A percentile compares a stretch with the other conserved stretches of the same genome.
These are phyloP conservation scores for Colletotrichum liaoningense DNA, from an alignment of 2,329 filamentous ascomycete genomes.

Conservation along the genomic window DNA sequence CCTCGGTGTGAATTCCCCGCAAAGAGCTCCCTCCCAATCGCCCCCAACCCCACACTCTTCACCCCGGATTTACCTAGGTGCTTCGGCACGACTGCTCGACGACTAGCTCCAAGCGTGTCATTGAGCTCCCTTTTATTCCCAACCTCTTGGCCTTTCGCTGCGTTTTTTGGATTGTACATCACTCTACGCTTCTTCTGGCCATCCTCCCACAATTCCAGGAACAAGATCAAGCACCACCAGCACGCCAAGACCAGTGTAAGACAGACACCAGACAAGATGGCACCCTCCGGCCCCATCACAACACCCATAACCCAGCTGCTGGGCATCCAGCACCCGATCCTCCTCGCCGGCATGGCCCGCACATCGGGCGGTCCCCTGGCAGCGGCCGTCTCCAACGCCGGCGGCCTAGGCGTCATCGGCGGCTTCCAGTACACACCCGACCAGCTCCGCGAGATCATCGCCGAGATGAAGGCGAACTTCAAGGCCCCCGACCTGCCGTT, in stretches of 20 bases:
- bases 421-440: constrained; percentile 78
- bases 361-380: constrained; percentile 83
- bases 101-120: not conserved
- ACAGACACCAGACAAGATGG: constrained; percentile 46
- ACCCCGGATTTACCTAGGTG: constrained; percentile 38
- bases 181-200: not conserved
- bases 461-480: constrained; percentile 85
- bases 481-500: constrained; percentile 78
- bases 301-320: constrained; percentile 85
- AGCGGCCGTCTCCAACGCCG: constrained; percentile 89
- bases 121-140: not conserved
- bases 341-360: constrained; percentile 94
- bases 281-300: constrained; percentile 66
- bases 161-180: not conserved
- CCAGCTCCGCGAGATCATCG: constrained; percentile 83
- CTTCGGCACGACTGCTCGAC: constrained; percentile 37
- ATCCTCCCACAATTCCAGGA: no score
- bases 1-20: constrained; percentile 48
- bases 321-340: constrained; percentile 86
- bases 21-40: constrained; percentile 31
- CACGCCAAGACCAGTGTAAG: not conserved
- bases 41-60: constrained; percentile 27
- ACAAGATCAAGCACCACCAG: no score
- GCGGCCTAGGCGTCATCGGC: constrained; percentile 82
- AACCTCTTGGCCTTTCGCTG: not conserved